Evolutionary conservation across 2,329 filamentous ascomycete genomes (phyloP).

Genomic region (Polytolypa hystricis): DNA sequence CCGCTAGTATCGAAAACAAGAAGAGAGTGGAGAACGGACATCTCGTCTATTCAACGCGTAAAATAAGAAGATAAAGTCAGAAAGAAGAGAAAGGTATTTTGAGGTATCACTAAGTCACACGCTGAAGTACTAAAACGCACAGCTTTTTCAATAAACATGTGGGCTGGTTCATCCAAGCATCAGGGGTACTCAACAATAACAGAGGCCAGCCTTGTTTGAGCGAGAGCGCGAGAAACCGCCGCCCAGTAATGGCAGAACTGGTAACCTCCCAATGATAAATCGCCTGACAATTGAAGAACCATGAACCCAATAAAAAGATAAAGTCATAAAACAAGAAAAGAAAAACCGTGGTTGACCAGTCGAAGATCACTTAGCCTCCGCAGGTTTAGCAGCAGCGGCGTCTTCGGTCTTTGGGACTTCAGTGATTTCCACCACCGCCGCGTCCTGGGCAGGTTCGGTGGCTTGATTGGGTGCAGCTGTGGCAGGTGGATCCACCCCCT

Average conservation of each 20-base stretch:
- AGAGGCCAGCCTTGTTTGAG: too few species aligned
- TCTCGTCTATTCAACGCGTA: constrained; percentile 1
- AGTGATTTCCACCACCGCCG: constrained; percentile 1
- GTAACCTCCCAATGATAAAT: too few species aligned
- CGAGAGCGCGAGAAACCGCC: too few species aligned
- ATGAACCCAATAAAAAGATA: constrained; percentile 1
- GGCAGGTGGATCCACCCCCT: neutral
- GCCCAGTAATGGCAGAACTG: too few species aligned
- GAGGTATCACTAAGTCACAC: constrained; percentile 3
- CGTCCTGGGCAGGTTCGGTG: neutral
- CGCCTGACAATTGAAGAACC: too few species aligned
- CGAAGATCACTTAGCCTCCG: neutral
- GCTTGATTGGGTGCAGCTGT: constrained; percentile 1
- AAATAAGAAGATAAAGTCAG: too few species aligned
- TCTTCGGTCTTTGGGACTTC: constrained; percentile 2
- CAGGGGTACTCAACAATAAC: too few species aligned
- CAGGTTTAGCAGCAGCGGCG: neutral
- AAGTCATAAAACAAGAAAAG: neutral
- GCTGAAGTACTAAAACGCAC: constrained; percentile 1
- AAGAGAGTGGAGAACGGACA: too few species aligned
- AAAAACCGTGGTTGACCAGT: neutral
- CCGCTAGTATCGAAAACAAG: too few species aligned
- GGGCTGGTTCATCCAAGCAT: too few species aligned
- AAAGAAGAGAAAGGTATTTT: too few species aligned
- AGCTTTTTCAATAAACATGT: too few species aligned